Base-by-base conservation (phyloP, 2,329 filamentous ascomycete species). In the Penicillium sp. region DNA sequence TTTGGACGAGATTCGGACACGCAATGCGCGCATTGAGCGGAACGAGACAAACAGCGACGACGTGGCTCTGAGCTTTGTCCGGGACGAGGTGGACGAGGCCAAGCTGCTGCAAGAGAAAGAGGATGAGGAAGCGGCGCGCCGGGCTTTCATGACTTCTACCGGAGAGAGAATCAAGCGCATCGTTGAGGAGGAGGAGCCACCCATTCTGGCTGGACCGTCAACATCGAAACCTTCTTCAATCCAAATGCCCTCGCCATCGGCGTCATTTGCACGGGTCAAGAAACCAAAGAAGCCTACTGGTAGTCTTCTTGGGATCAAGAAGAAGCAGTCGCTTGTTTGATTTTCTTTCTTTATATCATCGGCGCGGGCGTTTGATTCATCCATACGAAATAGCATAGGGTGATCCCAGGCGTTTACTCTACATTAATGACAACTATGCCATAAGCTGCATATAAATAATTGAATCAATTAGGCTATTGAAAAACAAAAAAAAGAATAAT, bases 241-340 rank as follows among this genome's bases (percentile, higher is more conserved):
- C 36, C 16, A 64, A 10, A 64, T 64, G 50, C 78, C 79, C 58
- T 76, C 84, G 2, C 80, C 82, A 5, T 85, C 87, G 3, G 61
- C 65, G 21, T 84, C 83, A 0, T 95, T 93, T 66, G 88, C 88
- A 70, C 80, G 88, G 54, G 83, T 85, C 41, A 80, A 87, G 45
- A 96, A 95, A 76, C 87, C 90, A 75, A 97, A 96, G 76, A 95
- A 94, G 73, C 85, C 94, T 53, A 82, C 88, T 52, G 78, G 85
- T 0, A 85, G 87, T 13, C 76, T 86, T 21, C 72, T 96, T 45
- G 91, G 92, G 1, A 92, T 96, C 64, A 96, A 96, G 78, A 94
- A 90, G 79, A 93, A 91, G 74, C 76, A 81, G 15, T 77, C 81
- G 0, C 65, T 86, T 47, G 61, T 70, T 21, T 70, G 55, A 61